Conservation (phyloP, 768 basidiomycete species). For the Bullera alba region DNA sequence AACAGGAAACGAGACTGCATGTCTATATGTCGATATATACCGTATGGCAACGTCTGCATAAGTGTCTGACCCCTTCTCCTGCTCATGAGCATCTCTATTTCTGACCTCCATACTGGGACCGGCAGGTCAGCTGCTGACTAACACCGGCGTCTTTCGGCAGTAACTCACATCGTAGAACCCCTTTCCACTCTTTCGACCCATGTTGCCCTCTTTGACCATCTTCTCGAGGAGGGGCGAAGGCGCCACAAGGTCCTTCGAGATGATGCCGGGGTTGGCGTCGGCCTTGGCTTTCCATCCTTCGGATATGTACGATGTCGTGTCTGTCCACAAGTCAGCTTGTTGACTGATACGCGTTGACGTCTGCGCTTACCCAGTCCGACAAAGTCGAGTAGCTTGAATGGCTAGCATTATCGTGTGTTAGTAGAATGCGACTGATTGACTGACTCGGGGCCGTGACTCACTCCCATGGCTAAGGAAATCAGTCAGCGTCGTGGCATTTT, state of each 20-base stretch:
- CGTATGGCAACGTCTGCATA: no score
- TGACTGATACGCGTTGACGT: background rate
- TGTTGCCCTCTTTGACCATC: conserved; percentile 46
- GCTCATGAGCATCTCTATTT: no score
- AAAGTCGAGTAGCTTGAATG: conserved; percentile 47
- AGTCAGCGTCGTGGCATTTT: conserved; percentile 1
- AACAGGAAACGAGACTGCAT: no score
- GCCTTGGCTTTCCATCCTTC: conserved; percentile 48
- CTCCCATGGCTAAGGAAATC: conserved; percentile 42
- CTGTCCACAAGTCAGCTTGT: conserved; percentile 11
- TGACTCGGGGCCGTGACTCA: conserved; percentile 19
- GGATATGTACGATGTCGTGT: conserved; percentile 47
- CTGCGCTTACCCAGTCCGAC: conserved; percentile 47
- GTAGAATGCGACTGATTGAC: conserved; percentile 1
- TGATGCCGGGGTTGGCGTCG: conserved; percentile 30
- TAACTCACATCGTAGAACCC: conserved; percentile 48
- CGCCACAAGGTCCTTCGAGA: conserved; percentile 41
- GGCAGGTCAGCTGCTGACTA: no score
- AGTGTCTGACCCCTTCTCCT: no score
- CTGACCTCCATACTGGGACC: no score
- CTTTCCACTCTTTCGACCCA: conserved; percentile 48
- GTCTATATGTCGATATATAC: no score
- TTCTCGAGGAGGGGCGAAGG: conserved; percentile 45
- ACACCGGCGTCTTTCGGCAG: background rate
- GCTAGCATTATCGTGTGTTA: conserved; percentile 15